phyloP scores from a whole-genome alignment of 140 eudicot genomes.

The Bidens hawaiensis region DNA sequence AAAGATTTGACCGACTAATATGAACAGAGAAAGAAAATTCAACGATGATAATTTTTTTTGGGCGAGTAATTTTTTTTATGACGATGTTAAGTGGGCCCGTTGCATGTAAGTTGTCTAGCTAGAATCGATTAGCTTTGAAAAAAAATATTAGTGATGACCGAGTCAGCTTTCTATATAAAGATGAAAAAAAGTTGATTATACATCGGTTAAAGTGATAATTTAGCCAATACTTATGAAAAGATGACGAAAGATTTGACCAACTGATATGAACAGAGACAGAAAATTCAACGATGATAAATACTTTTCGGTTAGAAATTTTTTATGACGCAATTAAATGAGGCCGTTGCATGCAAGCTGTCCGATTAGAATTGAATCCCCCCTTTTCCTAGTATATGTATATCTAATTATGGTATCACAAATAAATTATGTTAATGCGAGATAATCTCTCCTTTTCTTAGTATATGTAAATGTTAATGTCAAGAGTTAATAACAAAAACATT shows the following conservation, averaged over 20 bases:
- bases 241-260: conserved; percentile 17
- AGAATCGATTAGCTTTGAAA: too few relatives aligned
- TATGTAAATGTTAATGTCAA: too few relatives aligned
- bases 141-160: too few relatives aligned
- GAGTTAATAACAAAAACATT: too few relatives aligned
- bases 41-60: conserved; percentile 2
- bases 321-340: conserved; percentile 18
- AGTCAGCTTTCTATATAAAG: too few relatives aligned
- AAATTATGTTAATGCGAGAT: neutral
- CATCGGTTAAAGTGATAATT: neutral
- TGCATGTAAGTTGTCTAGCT: conserved; percentile 17
- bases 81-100: conserved; percentile 22
- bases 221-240: neutral
- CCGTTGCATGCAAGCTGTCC: conserved; percentile 19
- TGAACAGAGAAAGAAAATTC: conserved; percentile 1
- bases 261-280: conserved; percentile 4
- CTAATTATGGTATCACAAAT: too few relatives aligned
- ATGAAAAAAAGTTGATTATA: too few relatives aligned
- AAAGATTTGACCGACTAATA: conserved; percentile 18
- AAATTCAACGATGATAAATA: neutral
- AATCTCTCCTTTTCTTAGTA: too few relatives aligned
- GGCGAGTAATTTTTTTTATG: conserved; percentile 21
- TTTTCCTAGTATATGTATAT: neutral
- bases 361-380: conserved; percentile 33
- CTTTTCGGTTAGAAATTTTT: conserved; percentile 25